Conservation (phyloP, 441 rosid species). For the Dalechampia spathulata region DNA sequence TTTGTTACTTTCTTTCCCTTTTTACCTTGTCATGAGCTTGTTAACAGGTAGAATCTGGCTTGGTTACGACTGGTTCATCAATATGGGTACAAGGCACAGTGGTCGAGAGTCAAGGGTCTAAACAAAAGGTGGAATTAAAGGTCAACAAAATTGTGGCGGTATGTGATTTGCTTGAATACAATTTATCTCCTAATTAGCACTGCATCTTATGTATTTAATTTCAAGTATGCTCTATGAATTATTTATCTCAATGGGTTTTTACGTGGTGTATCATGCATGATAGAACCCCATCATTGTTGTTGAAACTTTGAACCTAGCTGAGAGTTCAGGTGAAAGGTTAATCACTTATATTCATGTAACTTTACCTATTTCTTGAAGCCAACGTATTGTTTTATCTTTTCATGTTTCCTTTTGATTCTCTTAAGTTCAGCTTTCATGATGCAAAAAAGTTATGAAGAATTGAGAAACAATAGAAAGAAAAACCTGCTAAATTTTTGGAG, state of each 20-base stretch:
- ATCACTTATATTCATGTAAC: no score
- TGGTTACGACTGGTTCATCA: slow-evolving; percentile 79
- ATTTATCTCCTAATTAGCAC: no score
- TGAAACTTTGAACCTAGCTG: background rate
- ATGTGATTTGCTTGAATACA: slow-evolving; percentile 15
- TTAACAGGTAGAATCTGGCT: slow-evolving; percentile 71
- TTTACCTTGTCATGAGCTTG: slow-evolving; percentile 18
- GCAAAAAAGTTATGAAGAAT: no score
- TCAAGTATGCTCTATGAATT: background rate
- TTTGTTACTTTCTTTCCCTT: background rate
- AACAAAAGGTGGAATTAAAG: slow-evolving; percentile 84
- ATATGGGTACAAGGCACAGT: slow-evolving; percentile 70
- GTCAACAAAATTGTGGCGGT: slow-evolving; percentile 71
- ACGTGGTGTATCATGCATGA: no score
- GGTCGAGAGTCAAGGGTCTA: slow-evolving; percentile 84
- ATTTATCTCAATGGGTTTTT: background rate
- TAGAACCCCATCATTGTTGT: no score
- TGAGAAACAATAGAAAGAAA: no score
- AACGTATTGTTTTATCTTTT: background rate
- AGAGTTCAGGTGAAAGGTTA: background rate
- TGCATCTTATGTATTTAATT: background rate
- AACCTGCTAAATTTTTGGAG: no score
- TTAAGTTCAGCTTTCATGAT: background rate
- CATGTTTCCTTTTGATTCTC: background rate
- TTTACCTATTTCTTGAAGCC: no score